These are phyloP conservation scores for Pleurotus djamor DNA, from an alignment of 768 basidiomycete genomes.

Conservation along the genomic window DNA sequence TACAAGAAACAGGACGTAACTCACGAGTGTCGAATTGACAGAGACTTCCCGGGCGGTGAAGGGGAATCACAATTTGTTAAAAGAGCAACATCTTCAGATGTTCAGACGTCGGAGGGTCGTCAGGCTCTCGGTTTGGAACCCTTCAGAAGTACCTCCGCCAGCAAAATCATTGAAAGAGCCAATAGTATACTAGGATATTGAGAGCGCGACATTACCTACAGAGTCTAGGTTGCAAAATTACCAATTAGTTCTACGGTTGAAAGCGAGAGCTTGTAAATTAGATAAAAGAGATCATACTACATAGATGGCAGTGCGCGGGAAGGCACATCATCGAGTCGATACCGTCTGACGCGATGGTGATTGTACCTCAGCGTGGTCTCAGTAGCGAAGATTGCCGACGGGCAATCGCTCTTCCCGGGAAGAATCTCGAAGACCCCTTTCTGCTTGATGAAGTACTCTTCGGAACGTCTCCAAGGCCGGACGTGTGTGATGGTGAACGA, in stretches of 20 bases:
- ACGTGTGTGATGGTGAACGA: conserved; percentile 3
- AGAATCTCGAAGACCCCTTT: neutral
- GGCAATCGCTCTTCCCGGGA: neutral
- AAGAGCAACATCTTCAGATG: conserved; percentile 30
- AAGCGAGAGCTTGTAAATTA: neutral
- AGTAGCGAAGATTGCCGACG: neutral
- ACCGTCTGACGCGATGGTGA: neutral
- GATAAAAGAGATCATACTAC: neutral
- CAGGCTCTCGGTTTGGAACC: conserved; percentile 37
- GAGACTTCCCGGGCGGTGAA: conserved; percentile 52
- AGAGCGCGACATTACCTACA: neutral
- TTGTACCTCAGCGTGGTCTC: neutral
- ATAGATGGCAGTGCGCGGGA: neutral
- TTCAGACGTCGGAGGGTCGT: conserved; percentile 30
- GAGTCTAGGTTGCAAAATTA: neutral
- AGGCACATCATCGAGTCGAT: neutral
- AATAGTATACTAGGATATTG: neutral
- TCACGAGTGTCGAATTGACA: conserved; percentile 10
- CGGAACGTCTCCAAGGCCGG: conserved; percentile 3
- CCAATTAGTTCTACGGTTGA: neutral
- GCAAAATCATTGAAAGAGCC: conserved; percentile 23
- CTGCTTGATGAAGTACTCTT: conserved; percentile 3
- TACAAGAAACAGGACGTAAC: no score
- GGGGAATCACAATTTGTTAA: conserved; percentile 45
- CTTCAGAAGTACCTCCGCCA: conserved; percentile 29